Base-by-base conservation (phyloP, 106 monocot species). In the Alisma plantagoaquatica region DNA sequence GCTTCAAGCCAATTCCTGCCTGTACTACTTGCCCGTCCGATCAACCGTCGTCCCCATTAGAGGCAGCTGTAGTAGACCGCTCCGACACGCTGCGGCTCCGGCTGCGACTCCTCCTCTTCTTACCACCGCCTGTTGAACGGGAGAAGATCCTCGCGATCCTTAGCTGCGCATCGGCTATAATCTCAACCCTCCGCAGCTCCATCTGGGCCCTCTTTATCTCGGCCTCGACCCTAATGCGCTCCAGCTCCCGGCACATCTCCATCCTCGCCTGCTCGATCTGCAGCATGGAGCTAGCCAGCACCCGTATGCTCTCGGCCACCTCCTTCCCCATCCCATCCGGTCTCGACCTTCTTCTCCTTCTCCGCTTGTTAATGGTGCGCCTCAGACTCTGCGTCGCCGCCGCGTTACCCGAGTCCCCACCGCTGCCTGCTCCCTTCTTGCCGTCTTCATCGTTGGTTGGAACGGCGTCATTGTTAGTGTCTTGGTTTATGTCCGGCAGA, bases 111-210 rank as follows among this genome's bases (percentile, higher is more conserved):
- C n/a, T n/a, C n/a, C n/a, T n/a, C n/a, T n/a, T n/a, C n/a, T n/a
- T n/a, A n/a, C n/a, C n/a, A n/a, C n/a, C n/a, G n/a, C n/a, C n/a
- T n/a, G n/a, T n/a, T n/a, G n/a, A n/a, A n/a, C n/a, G n/a, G n/a
- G 60, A 56, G 10, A 80, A 68, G 41, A 89, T 60, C 59, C 79
- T 74, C 2, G 79, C 89, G 18, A 89, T 83, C 62, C 76, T 67
- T 59, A 89, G 43, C 33, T 83, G 89, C 1, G 89, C 79, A 0
- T 89, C 60, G 16, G 89, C 73, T 3, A 89, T 60, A 17, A 89
- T 89, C 57, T 89, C 77, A 0, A 76, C 80, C 41, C 73, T 73
- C 66, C 71, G 82, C 2, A 89, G 72, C 56, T 89, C 88, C 75
- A 82, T 73, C 43, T 89, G 82, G 23, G 73, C 64, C 30, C 70